Evolutionary conservation across 2,329 filamentous ascomycete genomes (phyloP).

Genomic region (Ceratocystis harringtonii): DNA sequence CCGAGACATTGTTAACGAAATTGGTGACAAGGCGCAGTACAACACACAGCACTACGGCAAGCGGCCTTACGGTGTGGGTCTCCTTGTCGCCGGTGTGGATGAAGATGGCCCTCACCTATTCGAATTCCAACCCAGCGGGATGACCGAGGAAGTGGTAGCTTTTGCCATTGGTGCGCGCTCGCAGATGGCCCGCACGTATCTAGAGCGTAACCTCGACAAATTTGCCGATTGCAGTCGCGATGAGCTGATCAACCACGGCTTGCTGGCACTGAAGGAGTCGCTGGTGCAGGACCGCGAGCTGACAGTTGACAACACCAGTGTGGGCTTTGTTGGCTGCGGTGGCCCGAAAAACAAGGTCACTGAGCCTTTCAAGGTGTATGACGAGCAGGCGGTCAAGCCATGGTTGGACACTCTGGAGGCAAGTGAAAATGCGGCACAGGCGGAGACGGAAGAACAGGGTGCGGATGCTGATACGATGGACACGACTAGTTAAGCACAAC

Average conservation of each 20-base stretch:
- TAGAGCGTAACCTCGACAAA: constrained; percentile 78
- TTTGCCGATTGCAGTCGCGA: constrained; percentile 66
- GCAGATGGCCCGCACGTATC: constrained; percentile 95
- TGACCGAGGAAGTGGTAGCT: constrained; percentile 94
- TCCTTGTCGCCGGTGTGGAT: constrained; percentile 83
- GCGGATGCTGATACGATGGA: constrained; percentile 25
- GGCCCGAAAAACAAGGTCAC: constrained; percentile 36
- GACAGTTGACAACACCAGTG: constrained; percentile 90
- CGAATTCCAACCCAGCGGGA: constrained; percentile 91
- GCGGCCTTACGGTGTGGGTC: constrained; percentile 77
- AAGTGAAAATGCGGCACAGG: constrained; percentile 28
- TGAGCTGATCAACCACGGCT: constrained; percentile 77
- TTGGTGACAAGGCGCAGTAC: constrained; percentile 89
- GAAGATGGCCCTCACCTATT: constrained; percentile 89
- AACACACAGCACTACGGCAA: constrained; percentile 95
- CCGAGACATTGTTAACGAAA: constrained; percentile 75
- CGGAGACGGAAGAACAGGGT: constrained; percentile 25
- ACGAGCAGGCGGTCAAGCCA: constrained; percentile 71
- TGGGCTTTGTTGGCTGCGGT: constrained; percentile 62
- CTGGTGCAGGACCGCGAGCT: constrained; percentile 94
- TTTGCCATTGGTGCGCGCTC: constrained; percentile 91
- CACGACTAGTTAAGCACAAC: constrained; percentile 21
- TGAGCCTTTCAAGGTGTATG: constrained; percentile 80
- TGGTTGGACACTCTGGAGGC: constrained; percentile 67
- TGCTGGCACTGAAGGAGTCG: constrained; percentile 86